A percentile compares a stretch with the other conserved stretches of the same genome.
These are phyloP conservation scores for Apiospora kogelbergensis DNA, from an alignment of 2,329 filamentous ascomycete species.

Conservation along the genomic window DNA sequence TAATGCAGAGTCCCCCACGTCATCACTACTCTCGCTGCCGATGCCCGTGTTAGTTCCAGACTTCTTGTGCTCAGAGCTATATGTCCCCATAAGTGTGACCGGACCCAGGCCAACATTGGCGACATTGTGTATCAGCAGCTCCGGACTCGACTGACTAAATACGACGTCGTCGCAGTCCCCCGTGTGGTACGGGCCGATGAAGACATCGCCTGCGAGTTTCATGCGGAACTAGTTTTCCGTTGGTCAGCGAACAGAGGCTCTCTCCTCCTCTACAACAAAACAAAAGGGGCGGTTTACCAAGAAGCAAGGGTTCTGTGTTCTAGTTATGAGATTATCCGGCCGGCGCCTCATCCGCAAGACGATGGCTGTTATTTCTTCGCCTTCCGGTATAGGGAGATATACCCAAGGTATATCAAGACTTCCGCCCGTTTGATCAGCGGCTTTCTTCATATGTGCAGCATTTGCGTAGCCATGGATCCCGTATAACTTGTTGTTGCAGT, in stretches of 20 bases:
- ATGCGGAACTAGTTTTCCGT: conserved; percentile 3
- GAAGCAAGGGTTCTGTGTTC: conserved; percentile 4
- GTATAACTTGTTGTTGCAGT: background rate
- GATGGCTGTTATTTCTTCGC: background rate
- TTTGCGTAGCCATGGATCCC: background rate
- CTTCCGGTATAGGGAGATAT: conserved; percentile 9
- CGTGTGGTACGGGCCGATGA: background rate
- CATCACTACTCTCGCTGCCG: no score
- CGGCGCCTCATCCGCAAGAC: background rate
- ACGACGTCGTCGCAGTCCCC: background rate
- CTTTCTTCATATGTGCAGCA: background rate
- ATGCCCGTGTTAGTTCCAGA: no score
- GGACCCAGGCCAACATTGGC: background rate
- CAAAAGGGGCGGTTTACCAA: background rate
- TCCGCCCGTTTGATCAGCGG: background rate
- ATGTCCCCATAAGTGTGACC: background rate
- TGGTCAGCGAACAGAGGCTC: background rate
- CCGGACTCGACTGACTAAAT: background rate
- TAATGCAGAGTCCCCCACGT: no score
- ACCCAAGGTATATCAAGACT: background rate
- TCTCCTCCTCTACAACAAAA: background rate
- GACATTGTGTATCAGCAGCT: conserved; percentile 5
- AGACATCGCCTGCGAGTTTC: conserved; percentile 8
- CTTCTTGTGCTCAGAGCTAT: background rate
- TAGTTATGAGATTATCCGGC: background rate